phyloP scores from a whole-genome alignment of 306 rosid species.

The Aeschynomene evenia region DNA sequence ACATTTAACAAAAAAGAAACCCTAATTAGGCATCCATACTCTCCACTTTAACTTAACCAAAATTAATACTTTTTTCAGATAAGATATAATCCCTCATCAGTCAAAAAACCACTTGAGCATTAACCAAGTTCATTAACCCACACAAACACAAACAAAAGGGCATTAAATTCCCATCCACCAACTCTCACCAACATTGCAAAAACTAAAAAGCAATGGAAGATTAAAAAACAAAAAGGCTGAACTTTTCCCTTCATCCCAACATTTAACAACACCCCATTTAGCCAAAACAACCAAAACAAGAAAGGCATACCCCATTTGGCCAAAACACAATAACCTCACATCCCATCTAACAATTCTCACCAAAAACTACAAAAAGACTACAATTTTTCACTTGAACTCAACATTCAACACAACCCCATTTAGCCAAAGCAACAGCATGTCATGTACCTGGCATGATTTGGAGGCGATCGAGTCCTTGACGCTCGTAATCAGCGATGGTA shows the following conservation, averaged over 20 bases:
- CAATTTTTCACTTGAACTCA: not conserved
- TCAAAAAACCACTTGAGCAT: not conserved
- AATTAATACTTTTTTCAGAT: too few species aligned
- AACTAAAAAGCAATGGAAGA: not conserved
- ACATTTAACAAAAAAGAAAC: not conserved
- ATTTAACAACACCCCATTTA: too few species aligned
- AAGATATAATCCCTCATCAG: too few species aligned
- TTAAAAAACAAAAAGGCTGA: not conserved
- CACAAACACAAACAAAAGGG: too few species aligned
- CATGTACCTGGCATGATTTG: slow-evolving; percentile 96
- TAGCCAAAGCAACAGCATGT: not conserved
- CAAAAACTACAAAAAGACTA: not conserved
- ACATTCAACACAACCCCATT: not conserved
- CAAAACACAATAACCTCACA: too few species aligned
- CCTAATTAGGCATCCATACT: not conserved
- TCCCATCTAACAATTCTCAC: too few species aligned
- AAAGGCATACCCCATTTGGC: too few species aligned
- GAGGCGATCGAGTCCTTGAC: slow-evolving; percentile 64
- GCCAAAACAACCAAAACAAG: too few species aligned
- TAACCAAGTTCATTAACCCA: not conserved
- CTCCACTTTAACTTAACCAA: not conserved
- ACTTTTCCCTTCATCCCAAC: not conserved
- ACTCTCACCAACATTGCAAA: not conserved
- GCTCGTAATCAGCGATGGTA: slow-evolving; percentile 71
- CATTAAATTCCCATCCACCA: not conserved